Base-by-base conservation (phyloP, 345 rosid species). In the Eucalyptus polyanthemos region DNA sequence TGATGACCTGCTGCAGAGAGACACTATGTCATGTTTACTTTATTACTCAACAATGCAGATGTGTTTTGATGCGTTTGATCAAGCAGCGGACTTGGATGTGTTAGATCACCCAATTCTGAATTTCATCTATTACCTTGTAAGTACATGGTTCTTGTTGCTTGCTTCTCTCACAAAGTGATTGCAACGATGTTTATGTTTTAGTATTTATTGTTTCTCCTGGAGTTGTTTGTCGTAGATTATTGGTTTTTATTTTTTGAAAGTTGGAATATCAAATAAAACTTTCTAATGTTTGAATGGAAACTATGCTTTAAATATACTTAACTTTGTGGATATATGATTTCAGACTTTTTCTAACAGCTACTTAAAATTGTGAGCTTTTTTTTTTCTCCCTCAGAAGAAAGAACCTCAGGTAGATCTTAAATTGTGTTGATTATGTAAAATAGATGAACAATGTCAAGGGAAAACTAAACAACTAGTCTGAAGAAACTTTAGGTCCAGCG, bases 51-150 rank as follows among this genome's bases (percentile, higher is more conserved):
- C 92, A 69, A 53, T 90, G 87, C 88, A 97, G 98, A 93, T 95
- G 96, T 95, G 97, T 92, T 94, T 96, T 87, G 92, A 95, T 93
- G 99, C 99, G 69, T 97, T 97, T 72, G 96, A 96, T 87, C 88
- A 92, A 92, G 97, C 95, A 83, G 98, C 98, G 21, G 92, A 96
- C 91, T 95, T 97, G 91, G 97, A 95, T 92, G 97, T 97, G 88
- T 90, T 97, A 92, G 93, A 96, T 92, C 99, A 97, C 88, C 97
- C 99, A 21, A 88, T 96, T 92, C 94, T 97, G 42, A 96, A 97
- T 94, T 94, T 96, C 93, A 91, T 95, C 89, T 97, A 95, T 90
- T 97, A 96, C 94, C 90, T 95, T 95, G 99, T 95, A 93, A 92
- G 94, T 92, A 91, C 88, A 67, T 9, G 29, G 37, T 6, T 42